Evolutionary conservation across 2,329 filamentous ascomycete genomes (phyloP), one percentile per base, ranked within the genome.

Genomic region (Hansfordia pulvinata): DNA sequence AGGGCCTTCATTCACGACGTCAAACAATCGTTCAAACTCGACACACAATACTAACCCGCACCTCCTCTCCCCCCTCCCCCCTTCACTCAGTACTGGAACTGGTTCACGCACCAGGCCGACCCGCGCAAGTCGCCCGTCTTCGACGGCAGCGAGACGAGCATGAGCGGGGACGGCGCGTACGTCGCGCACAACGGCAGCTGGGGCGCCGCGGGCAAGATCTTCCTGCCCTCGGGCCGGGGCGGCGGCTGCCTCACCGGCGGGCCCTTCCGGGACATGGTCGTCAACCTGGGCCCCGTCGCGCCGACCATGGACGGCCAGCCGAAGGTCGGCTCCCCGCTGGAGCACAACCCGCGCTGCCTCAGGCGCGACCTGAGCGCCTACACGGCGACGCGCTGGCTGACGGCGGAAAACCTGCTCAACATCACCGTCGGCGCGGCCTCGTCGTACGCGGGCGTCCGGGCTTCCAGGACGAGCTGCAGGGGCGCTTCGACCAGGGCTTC

Each of bases 231-330:
- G 2, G 35, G 33, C 2, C 30, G 58, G 13, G 58, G 59, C 24
- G 59, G 37, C 11, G 32, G 65, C 17, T 70, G 64, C 35, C 43
- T 70, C 5, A 39, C 46, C 20, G 49, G 44, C 0, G 66, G 66
- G 0, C 65, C 65, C 0, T 68, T 70, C 46, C 56, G 50, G 36
- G 50, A 67, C 30, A 49, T 47, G 40, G 47, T 41, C 4, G 45
- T 54, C 19, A 51, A 45, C 29, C 42, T 58, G n/a, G 54, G 55
- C 15, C 49, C 48, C 10, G 31, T 52, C 8, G 33, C 41, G 4
- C 35, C 41, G 3, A 30, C 35, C 10, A 27, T 42, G 20, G 32
- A 42, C 35, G 10, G 18, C 5, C 12, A 17, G 9, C 4, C 20
- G 37, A 36, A n/a, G 36, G 35, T 5, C 25, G 39, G 4, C 34